These are phyloP conservation scores for Fusarium verticillioides DNA, from an alignment of 2,329 filamentous ascomycete genomes.

Conservation along the genomic window DNA sequence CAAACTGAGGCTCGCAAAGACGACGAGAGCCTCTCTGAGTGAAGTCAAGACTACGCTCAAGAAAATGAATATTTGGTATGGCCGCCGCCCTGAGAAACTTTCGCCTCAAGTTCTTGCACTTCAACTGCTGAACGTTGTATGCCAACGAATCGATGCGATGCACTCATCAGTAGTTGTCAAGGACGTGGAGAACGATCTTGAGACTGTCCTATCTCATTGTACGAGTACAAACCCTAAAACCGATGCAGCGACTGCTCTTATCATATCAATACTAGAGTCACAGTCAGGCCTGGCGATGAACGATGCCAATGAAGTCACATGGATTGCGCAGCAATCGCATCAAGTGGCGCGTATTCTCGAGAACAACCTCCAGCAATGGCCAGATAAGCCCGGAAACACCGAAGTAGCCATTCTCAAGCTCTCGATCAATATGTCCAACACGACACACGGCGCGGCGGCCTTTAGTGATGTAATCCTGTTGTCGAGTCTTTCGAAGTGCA, in stretches of 20 bases:
- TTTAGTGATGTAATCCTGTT: slow-evolving; percentile 73
- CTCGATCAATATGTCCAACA: slow-evolving; percentile 87
- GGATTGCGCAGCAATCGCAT: slow-evolving; percentile 43
- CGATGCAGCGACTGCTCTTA: slow-evolving; percentile 56
- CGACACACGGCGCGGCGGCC: slow-evolving; percentile 75
- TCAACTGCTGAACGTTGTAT: slow-evolving; percentile 66
- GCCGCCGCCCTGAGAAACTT: slow-evolving; percentile 59
- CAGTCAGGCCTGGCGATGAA: slow-evolving; percentile 47
- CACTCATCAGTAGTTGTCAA: slow-evolving; percentile 45
- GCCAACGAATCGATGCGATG: slow-evolving; percentile 43
- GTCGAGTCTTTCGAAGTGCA: slow-evolving; percentile 57
- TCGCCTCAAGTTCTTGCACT: slow-evolving; percentile 73
- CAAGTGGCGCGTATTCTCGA: slow-evolving; percentile 47
- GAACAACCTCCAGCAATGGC: slow-evolving; percentile 47
- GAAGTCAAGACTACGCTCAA: slow-evolving; percentile 65
- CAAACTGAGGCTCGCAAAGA: slow-evolving; percentile 74
- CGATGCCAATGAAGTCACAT: slow-evolving; percentile 35
- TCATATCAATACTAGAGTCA: slow-evolving; percentile 53
- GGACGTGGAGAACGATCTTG: slow-evolving; percentile 46
- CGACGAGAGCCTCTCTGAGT: slow-evolving; percentile 66
- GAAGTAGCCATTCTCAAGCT: slow-evolving; percentile 61
- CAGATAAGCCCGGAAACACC: slow-evolving; percentile 41
- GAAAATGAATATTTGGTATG: slow-evolving; percentile 69
- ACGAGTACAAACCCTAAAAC: slow-evolving; percentile 23
- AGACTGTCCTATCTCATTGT: slow-evolving; percentile 40